Evolutionary conservation across 2,329 filamentous ascomycete species (phyloP), one percentile per base, ranked within the genome.

Genomic region (Claviceps maximensis): DNA sequence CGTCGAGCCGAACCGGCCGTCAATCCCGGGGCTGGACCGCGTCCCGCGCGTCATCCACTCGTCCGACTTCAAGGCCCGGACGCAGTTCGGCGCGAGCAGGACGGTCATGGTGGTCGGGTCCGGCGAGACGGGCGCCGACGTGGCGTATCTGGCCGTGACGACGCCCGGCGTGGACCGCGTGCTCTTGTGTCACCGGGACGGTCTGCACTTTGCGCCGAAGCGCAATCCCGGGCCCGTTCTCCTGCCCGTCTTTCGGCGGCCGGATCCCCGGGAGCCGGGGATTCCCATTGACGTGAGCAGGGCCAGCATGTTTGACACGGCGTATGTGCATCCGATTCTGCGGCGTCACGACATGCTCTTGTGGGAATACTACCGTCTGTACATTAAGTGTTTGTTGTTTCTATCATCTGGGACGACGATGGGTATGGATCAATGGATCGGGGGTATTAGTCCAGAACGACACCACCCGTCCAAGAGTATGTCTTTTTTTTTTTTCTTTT

Each of bases 231-330:
- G 56, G 3, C 56, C 59, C 3, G 52, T 58, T 15, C 15, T 61
- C 2, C 45, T 61, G 25, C 59, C 58, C 2, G 54, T 52, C 2
- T 50, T 61, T 9, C 53, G 57, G 4, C 52, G 49, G 15, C 58
- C 54, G 5, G 23, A 56, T 13, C 54, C 51, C 5, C 29, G 47
- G 1, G 54, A 55, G 10, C 67, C 62, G 12, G 69, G 68, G 42
- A 69, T 72, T 19, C 71, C 71, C 1, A 64, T 71, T 23, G 72
- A 75, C 55, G 66, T 69, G 10, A 65, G 66, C 12, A 60, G 67
- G 2, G 71, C 71, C 13, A 72, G 68, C 54, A 59, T 75, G 4
- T 74, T 75, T 55, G 72, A 75, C 56, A 74, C 71, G 0, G 66
- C 70, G 4, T 75, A 75, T 52, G 67, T 73, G 6, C 71, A 73